Evolutionary conservation across 2,329 filamentous ascomycete genomes (phyloP).

Genomic region (Penicillium frequentans): DNA sequence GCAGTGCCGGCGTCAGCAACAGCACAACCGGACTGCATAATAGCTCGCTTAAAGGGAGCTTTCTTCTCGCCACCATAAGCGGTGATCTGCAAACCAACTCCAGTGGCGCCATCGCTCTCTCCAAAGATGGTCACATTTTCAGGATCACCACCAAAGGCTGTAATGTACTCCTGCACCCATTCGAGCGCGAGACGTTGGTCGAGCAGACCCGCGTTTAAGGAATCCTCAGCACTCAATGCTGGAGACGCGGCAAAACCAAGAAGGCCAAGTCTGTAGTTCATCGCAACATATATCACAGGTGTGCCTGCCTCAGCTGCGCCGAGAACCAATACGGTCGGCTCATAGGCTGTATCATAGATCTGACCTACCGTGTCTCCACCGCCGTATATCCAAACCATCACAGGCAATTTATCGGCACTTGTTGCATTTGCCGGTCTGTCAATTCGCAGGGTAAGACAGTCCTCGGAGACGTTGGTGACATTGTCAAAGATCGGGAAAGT

Average conservation of each 20-base stretch:
- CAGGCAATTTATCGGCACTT: constrained; percentile 6
- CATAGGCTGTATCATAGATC: constrained; percentile 12
- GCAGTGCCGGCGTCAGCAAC: constrained; percentile 3
- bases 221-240: constrained; percentile 6
- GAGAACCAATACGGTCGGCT: constrained; percentile 6
- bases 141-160: constrained; percentile 8
- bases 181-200: constrained; percentile 7
- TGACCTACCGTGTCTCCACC: constrained; percentile 12
- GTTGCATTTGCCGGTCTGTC: constrained; percentile 7
- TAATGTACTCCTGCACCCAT: constrained; percentile 7
- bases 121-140: constrained; percentile 11
- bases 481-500: constrained; percentile 10
- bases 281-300: constrained; percentile 12
- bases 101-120: constrained; percentile 13
- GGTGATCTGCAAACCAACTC: constrained; percentile 13
- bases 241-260: constrained; percentile 12
- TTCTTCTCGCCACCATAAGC: constrained; percentile 7
- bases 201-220: constrained; percentile 8
- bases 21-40: constrained; percentile 11
- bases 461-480: constrained; percentile 11
- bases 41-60: constrained; percentile 9
- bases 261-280: constrained; percentile 13
- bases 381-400: constrained; percentile 15
- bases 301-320: constrained; percentile 2
- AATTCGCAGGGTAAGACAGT: constrained; percentile 10